Evolutionary conservation across 2,329 filamentous ascomycete species (phyloP).

Genomic region (Aspergillus sp.): DNA sequence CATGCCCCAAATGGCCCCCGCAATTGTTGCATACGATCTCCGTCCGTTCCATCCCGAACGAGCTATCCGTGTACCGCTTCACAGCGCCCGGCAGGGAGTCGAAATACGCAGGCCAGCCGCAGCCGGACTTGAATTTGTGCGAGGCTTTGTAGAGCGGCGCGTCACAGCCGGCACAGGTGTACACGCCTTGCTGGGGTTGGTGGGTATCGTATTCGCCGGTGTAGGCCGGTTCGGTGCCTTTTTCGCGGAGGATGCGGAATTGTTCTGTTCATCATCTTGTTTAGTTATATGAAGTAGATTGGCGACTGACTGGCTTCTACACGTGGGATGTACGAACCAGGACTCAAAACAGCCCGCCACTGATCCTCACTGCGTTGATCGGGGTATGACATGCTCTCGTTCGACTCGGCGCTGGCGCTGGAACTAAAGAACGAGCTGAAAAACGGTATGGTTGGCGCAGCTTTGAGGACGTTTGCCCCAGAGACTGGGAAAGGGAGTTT

Average conservation of each 20-base stretch:
- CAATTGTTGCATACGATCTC: conserved; percentile 95
- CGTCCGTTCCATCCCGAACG: conserved; percentile 73
- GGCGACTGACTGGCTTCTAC: background rate
- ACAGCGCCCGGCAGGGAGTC: conserved; percentile 90
- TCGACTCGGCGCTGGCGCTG: conserved; percentile 41
- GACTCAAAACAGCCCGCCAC: conserved; percentile 78
- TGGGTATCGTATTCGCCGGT: conserved; percentile 85
- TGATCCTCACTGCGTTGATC: conserved; percentile 72
- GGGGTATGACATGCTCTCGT: conserved; percentile 53
- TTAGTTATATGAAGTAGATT: background rate
- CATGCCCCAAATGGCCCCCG: conserved; percentile 83
- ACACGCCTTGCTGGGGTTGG: conserved; percentile 65
- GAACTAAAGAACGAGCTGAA: conserved; percentile 66
- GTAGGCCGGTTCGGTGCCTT: conserved; percentile 78
- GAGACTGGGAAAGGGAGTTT: conserved; percentile 18
- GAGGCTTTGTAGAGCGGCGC: conserved; percentile 84
- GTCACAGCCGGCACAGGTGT: conserved; percentile 78
- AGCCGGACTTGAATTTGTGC: conserved; percentile 94
- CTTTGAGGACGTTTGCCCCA: conserved; percentile 39
- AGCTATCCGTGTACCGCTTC: conserved; percentile 65
- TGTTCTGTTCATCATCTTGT: conserved; percentile 56
- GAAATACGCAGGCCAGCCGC: conserved; percentile 97
- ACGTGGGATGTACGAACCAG: conserved; percentile 42
- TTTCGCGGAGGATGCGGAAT: conserved; percentile 85
- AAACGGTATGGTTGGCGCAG: conserved; percentile 74